These are phyloP conservation scores for Didymella keratinophila DNA, from an alignment of 2,329 filamentous ascomycete species.

Conservation along the genomic window DNA sequence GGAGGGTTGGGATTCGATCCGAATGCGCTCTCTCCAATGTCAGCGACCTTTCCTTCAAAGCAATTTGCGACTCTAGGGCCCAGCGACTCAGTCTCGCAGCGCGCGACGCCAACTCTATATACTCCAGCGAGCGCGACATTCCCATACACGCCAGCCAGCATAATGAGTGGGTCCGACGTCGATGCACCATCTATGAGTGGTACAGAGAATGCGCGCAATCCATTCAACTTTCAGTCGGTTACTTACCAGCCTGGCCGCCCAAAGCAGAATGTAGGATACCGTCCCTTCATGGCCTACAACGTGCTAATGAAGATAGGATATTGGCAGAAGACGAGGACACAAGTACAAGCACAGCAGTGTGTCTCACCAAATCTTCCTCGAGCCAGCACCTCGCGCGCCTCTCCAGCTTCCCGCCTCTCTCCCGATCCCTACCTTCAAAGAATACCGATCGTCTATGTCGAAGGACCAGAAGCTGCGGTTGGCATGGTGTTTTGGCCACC, in stretches of 20 bases:
- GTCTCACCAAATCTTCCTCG: constrained; percentile 95
- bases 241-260: constrained; percentile 63
- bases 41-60: constrained; percentile 48
- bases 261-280: constrained; percentile 63
- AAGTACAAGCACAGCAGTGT: constrained; percentile 98
- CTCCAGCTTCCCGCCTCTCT: constrained; percentile 89
- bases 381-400: constrained; percentile 84
- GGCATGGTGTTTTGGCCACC: constrained; percentile 90
- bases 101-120: constrained; percentile 43
- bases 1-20: constrained; percentile 38
- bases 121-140: constrained; percentile 48
- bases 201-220: constrained; percentile 61
- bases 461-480: constrained; percentile 82
- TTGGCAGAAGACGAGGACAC: constrained; percentile 91
- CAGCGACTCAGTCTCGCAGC: constrained; percentile 47
- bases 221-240: constrained; percentile 91
- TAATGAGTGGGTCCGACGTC: constrained; percentile 40
- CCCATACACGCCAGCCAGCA: constrained; percentile 43
- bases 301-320: constrained; percentile 65
- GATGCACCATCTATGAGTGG: constrained; percentile 42
- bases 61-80: constrained; percentile 46
- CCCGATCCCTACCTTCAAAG: constrained; percentile 85
- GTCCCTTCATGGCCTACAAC: not conserved
- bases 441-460: constrained; percentile 91
- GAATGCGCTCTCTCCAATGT: constrained; percentile 51